Conservation (phyloP, 495 filamentous ascomycete genomes). For the Hypomontagnella monticulosa region DNA sequence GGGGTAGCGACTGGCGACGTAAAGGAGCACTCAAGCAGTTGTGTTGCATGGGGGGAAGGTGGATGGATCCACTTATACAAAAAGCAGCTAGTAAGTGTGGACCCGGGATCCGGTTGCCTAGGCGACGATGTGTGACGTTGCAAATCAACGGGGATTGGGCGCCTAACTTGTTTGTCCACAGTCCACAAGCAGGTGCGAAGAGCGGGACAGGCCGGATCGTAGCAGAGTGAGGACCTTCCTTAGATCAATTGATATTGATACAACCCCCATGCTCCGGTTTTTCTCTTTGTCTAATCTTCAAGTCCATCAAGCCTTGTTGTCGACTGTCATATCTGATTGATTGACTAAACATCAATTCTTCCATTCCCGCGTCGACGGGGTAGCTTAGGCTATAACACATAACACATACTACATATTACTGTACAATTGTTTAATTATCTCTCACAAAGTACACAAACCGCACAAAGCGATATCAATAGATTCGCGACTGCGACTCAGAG, state of each 20-base stretch:
- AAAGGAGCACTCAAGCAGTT: no score
- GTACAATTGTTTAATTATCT: background rate
- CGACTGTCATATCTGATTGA: slow-evolving; percentile 35
- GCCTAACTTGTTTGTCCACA: slow-evolving; percentile 44
- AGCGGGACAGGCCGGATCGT: slow-evolving; percentile 7
- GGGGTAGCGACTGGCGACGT: no score
- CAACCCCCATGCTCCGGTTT: slow-evolving; percentile 38
- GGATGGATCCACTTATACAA: background rate
- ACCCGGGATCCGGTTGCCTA: slow-evolving; percentile 34
- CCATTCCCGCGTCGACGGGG: slow-evolving; percentile 28
- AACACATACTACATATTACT: slow-evolving; percentile 5
- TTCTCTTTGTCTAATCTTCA: slow-evolving; percentile 38
- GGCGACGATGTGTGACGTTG: slow-evolving; percentile 40
- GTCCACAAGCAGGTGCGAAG: slow-evolving; percentile 7
- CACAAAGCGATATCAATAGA: slow-evolving; percentile 4
- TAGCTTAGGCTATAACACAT: slow-evolving; percentile 16
- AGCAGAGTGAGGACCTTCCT: slow-evolving; percentile 18
- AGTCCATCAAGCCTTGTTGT: slow-evolving; percentile 14
- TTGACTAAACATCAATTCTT: slow-evolving; percentile 27
- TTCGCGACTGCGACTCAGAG: slow-evolving; percentile 31
- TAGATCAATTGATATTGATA: no score
- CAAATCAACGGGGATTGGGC: slow-evolving; percentile 42
- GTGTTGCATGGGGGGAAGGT: no score
- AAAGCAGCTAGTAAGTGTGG: slow-evolving; percentile 10
- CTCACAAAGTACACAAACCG: background rate